Evolutionary conservation across 2,329 filamentous ascomycete genomes (phyloP), one percentile per base, ranked within the genome.

Genomic region (Talaromyces piceae): DNA sequence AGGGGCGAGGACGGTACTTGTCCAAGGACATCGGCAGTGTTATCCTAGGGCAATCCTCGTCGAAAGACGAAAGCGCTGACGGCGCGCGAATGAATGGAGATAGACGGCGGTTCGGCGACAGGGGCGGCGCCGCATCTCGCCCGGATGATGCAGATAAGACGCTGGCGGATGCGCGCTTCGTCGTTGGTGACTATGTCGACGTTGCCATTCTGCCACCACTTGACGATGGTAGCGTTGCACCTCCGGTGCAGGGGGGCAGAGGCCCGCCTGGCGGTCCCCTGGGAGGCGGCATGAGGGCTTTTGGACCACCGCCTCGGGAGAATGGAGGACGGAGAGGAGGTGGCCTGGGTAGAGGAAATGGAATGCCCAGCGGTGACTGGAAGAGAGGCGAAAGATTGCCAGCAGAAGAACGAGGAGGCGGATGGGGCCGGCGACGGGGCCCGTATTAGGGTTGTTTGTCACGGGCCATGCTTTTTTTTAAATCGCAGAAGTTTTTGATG

Each of bases 111-210:
- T 3, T 59, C 72, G 33, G 72, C 72, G 23, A 64, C 75, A 43
- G 67, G 80, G 49, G 76, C 76, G 6, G 3, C 13, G n/a, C n/a
- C n/a, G n/a, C n/a, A n/a, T 48, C 23, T 12, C 11, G 39, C 8
- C 22, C n/a, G 28, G 79, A 79, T 5, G 83, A 88, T 25, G 78
- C 81, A 9, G 77, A 83, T 25, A 91, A 86, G 72, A 91, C 87
- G 7, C 71, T 97, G 27, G 77, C 77, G 31, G 88, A 94, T 49
- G 83, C 81, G 28, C 80, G 85, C 20, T 95, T 95, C 62, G 86
- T 95, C 9, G 86, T 93, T 56, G 91, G 91, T 0, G 91, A 97
- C 68, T 95, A 87, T 63, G 77, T 97, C 37, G 85, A 86, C 52
- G 91, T 88, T 65, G 87, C 88, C 4, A 83, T 95, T 54, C 74